These are phyloP conservation scores for Beta vulgaris DNA, from an alignment of 148 eudicot genomes.

Conservation along the genomic window DNA sequence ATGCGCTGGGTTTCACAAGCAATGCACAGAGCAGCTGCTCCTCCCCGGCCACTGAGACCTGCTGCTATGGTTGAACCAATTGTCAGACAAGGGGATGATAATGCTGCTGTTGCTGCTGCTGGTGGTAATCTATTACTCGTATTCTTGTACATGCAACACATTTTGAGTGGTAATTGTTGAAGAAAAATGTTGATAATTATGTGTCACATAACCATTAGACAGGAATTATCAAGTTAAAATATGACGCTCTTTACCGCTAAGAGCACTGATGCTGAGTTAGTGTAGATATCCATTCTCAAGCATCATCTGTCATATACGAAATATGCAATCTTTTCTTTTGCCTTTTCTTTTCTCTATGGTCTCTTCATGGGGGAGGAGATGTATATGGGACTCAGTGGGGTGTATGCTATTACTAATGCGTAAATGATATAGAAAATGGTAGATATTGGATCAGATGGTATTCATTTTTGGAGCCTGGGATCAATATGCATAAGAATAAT, in stretches of 20 bases:
- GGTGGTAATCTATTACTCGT: slow-evolving; percentile 21
- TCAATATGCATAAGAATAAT: too few species aligned
- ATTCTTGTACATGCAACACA: background rate
- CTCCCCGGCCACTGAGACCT: slow-evolving; percentile 81
- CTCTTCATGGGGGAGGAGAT: too few species aligned
- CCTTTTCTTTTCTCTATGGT: too few species aligned
- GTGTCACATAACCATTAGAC: background rate
- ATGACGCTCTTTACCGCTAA: background rate
- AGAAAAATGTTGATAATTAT: background rate
- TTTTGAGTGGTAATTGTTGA: slow-evolving; percentile 1
- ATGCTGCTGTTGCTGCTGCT: slow-evolving; percentile 47
- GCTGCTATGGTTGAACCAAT: slow-evolving; percentile 55
- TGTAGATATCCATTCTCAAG: background rate
- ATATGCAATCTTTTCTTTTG: too few species aligned
- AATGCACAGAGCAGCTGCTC: slow-evolving; percentile 96
- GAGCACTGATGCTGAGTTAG: background rate
- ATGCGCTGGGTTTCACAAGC: slow-evolving; percentile 89
- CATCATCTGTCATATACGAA: background rate
- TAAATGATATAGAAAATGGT: too few species aligned
- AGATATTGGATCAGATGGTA: too few species aligned
- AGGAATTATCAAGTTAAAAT: background rate
- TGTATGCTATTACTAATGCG: too few species aligned
- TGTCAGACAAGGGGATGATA: slow-evolving; percentile 36
- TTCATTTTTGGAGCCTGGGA: too few species aligned
- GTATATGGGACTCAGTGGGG: too few species aligned